A percentile compares a stretch with the other conserved stretches of the same genome.
Conservation (phyloP, 2,329 filamentous ascomycete species). For the Pseudofabraea citricarpa region DNA sequence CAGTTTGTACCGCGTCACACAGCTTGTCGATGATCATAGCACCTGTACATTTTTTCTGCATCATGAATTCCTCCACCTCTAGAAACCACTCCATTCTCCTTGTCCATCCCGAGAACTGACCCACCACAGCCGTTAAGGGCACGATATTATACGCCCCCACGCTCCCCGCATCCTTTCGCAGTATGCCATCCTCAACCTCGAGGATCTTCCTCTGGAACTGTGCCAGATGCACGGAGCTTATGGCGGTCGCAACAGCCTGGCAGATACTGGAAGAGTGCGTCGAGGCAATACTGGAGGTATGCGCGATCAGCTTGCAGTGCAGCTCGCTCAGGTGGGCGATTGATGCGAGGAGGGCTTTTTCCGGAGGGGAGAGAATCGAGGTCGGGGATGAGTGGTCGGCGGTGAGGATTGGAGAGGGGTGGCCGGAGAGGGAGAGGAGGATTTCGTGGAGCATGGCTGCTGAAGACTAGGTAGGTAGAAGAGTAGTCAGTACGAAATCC, state of each 20-base stretch:
- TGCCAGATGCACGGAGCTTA: slow-evolving; percentile 69
- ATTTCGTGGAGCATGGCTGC: slow-evolving; percentile 90
- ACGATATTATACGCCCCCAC: slow-evolving; percentile 94
- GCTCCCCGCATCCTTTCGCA: slow-evolving; percentile 69
- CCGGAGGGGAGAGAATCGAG: slow-evolving; percentile 65
- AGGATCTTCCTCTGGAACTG: slow-evolving; percentile 81
- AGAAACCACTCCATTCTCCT: slow-evolving; percentile 83
- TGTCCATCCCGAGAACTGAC: slow-evolving; percentile 83
- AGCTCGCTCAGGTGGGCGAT: slow-evolving; percentile 74
- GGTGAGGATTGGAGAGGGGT: slow-evolving; percentile 83
- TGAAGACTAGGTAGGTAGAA: too few relatives aligned
- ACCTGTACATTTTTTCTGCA: slow-evolving; percentile 52
- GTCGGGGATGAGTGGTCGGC: slow-evolving; percentile 40
- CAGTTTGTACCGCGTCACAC: slow-evolving; percentile 73
- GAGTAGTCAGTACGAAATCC: too few relatives aligned
- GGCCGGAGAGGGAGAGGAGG: slow-evolving; percentile 89
- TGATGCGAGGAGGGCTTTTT: slow-evolving; percentile 74
- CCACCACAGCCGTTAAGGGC: slow-evolving; percentile 77
- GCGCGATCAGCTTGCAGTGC: slow-evolving; percentile 66
- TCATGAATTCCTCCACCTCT: slow-evolving; percentile 66
- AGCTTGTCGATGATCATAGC: slow-evolving; percentile 74
- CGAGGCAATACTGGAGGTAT: slow-evolving; percentile 62
- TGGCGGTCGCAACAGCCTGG: slow-evolving; percentile 77
- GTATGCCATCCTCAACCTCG: slow-evolving; percentile 74
- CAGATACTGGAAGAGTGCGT: slow-evolving; percentile 78